A percentile compares a stretch with the other conserved stretches of the same genome.
These are phyloP conservation scores for Vitis rotundifolia DNA, from an alignment of 164 flowering plant species.

Conservation along the genomic window DNA sequence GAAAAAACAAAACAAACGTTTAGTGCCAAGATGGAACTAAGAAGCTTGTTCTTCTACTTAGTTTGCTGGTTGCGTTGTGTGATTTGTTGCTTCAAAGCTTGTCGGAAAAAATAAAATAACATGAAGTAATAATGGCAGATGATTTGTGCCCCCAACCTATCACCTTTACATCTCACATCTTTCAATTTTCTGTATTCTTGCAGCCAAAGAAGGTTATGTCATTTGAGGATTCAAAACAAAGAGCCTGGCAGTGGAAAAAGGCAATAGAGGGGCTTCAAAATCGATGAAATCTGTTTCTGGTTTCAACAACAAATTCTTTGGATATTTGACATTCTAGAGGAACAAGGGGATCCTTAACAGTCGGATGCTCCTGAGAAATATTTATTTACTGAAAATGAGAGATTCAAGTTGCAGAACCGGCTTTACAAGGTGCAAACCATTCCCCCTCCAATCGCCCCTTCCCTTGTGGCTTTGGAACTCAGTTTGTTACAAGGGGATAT, in stretches of 20 bases:
- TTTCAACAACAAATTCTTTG: constrained; percentile 25
- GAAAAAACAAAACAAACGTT: too few relatives aligned
- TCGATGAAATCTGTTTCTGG: constrained; percentile 40
- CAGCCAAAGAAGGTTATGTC: constrained; percentile 93
- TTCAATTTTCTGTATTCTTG: constrained; percentile 11
- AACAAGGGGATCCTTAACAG: constrained; percentile 16
- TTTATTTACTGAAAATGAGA: constrained; percentile 3
- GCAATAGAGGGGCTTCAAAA: constrained; percentile 90
- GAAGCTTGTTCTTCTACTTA: neutral
- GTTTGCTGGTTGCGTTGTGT: neutral
- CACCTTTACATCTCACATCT: neutral
- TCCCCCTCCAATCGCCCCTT: neutral
- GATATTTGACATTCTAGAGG: constrained; percentile 17
- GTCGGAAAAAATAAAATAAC: neutral
- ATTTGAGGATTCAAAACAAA: constrained; percentile 90
- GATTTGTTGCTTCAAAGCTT: neutral
- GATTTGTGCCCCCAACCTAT: neutral
- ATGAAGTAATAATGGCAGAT: neutral
- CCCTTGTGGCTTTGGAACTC: neutral
- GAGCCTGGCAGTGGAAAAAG: constrained; percentile 94
- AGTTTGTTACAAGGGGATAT: neutral
- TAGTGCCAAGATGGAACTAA: too few relatives aligned
- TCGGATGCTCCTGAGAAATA: constrained; percentile 21
- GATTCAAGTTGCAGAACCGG: neutral
- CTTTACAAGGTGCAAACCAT: constrained; percentile 7